Conservation (phyloP, 1,284 basidiomycete species). For the Crepidotus sp. region DNA sequence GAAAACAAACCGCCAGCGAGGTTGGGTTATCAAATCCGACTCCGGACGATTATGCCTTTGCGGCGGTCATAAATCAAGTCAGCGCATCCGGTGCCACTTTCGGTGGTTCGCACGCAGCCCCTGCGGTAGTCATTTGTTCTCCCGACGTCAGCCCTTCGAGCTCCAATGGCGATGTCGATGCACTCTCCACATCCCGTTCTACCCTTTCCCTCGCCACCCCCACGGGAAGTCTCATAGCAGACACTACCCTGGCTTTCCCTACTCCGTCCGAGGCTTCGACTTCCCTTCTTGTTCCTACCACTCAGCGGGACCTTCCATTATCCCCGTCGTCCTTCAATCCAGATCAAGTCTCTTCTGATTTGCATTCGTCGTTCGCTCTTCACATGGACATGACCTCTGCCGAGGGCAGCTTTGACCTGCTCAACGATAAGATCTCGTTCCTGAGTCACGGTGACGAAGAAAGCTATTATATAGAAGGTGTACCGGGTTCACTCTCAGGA, state of each 20-base stretch:
- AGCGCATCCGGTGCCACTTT: slow-evolving; percentile 17
- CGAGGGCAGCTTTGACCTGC: slow-evolving; percentile 52
- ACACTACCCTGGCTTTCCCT: slow-evolving; percentile 22
- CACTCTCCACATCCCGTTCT: slow-evolving; percentile 5
- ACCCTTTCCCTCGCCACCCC: slow-evolving; percentile 19
- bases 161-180: slow-evolving; percentile 1
- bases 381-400: slow-evolving; percentile 37
- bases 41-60: slow-evolving; percentile 4
- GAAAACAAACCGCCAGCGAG: slow-evolving; percentile 3
- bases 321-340: slow-evolving; percentile 23
- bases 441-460: slow-evolving; percentile 28
- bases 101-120: neutral
- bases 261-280: slow-evolving; percentile 18
- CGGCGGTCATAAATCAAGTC: slow-evolving; percentile 14
- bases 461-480: slow-evolving; percentile 13
- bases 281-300: slow-evolving; percentile 15
- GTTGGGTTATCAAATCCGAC: neutral
- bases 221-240: slow-evolving; percentile 21
- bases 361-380: slow-evolving; percentile 48
- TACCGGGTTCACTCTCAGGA: neutral
- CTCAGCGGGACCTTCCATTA: slow-evolving; percentile 15
- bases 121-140: slow-evolving; percentile 5
- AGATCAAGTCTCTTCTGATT: slow-evolving; percentile 46
- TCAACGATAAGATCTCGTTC: slow-evolving; percentile 58
- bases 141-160: slow-evolving; percentile 9